Base-by-base conservation (phyloP, 2,329 filamentous ascomycete genomes). In the Falciphora oryzae region DNA sequence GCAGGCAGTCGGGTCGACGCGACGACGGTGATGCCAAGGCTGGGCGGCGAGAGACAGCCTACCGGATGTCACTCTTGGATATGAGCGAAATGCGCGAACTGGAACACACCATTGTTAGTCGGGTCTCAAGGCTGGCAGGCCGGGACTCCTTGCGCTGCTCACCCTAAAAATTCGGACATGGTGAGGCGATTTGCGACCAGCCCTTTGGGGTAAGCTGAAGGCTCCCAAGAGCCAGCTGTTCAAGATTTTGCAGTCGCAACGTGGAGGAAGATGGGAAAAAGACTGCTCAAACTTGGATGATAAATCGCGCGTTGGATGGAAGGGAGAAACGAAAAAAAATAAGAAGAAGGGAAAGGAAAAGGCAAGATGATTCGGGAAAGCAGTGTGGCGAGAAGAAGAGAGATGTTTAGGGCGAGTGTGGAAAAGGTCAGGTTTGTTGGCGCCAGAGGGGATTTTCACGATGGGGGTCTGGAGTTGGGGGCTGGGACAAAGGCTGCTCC, bases 81-180 rank as follows among this genome's bases (percentile, higher is more conserved):
- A 69, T 69, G n/a, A 69, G 65, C 13, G 67, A 68, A 32, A 69
- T 69, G 59, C 65, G 66, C 27, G 68, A 66, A 64, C 68, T 69
- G 62, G 38, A 65, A 64, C n/a, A n/a, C 22, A 7, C 22, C 6
- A n/a, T n/a, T 6, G 44, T 53, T 53, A 63, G 57, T 57, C 35
- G 25, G 18, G 59, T 57, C 59, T 53, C 31, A 50, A 31, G 25
- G 16, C 58, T 28, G n/a, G 29, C 22, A 38, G 14, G 5, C 13
- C 35, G 32, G n/a, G n/a, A n/a, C 6, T 56, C 44, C 27, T 22
- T n/a, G 59, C 25, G 56, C 35, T 29, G 11, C 65, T 50, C 65
- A 69, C 68, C 68, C 68, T 31, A 69, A 58, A 53, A 66, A 68
- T 56, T 69, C 68, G 14, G 68, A 67, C 68, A 69, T 69, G 32